These are phyloP conservation scores for Leccinum incarnatum DNA, from an alignment of 768 basidiomycete species.

Conservation along the genomic window DNA sequence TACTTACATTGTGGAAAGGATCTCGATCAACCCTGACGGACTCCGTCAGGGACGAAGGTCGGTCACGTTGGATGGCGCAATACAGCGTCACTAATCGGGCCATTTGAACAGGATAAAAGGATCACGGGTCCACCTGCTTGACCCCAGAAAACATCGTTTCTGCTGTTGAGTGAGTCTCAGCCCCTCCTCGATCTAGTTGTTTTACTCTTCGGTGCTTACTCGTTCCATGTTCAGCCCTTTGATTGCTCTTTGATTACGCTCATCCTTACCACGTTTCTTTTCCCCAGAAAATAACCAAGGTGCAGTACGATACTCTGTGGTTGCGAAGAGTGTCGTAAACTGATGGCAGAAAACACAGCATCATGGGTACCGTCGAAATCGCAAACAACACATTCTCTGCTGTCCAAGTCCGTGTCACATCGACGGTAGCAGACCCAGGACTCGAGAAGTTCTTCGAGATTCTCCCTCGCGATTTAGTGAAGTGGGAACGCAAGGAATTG, in stretches of 20 bases:
- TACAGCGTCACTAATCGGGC: background rate
- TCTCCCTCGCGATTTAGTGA: fast-evolving
- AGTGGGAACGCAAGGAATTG: background rate
- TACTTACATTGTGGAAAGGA: background rate
- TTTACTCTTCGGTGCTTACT: background rate
- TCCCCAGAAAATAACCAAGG: background rate
- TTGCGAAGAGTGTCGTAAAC: background rate
- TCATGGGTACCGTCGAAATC: background rate
- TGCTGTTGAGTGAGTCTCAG: background rate
- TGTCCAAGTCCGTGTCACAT: background rate
- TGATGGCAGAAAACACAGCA: background rate
- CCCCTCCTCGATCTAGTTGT: background rate
- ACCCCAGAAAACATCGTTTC: background rate
- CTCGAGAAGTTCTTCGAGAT: background rate
- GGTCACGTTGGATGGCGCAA: background rate
- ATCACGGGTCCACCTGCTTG: background rate
- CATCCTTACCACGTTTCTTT: background rate
- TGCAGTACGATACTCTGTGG: background rate
- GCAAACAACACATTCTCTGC: fast-evolving
- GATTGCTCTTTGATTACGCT: background rate
- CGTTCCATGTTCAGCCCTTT: background rate
- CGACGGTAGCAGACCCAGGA: background rate
- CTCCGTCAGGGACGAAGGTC: background rate
- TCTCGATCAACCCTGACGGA: background rate
- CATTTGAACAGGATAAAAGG: background rate